These are phyloP conservation scores for Phaeomoniella chlamydospora DNA, from an alignment of 2,329 filamentous ascomycete genomes.

Conservation along the genomic window DNA sequence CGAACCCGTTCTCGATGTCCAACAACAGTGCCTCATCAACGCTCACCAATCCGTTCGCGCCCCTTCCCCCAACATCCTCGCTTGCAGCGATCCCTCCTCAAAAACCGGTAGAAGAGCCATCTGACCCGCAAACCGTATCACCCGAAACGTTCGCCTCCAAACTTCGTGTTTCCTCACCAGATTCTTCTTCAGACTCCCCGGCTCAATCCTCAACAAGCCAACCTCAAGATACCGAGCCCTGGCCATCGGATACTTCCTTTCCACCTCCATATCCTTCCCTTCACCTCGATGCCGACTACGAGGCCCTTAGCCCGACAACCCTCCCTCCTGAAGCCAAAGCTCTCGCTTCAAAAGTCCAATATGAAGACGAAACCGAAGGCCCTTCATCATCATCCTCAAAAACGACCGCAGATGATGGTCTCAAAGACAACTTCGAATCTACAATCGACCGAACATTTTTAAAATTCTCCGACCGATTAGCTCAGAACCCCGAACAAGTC, in stretches of 20 bases:
- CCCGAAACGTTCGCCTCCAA: slow-evolving; percentile 66
- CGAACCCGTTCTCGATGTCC: slow-evolving; percentile 42
- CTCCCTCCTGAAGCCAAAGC: slow-evolving; percentile 32
- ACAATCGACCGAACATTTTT: slow-evolving; percentile 63
- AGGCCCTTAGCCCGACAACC: slow-evolving; percentile 53
- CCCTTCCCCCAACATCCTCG: slow-evolving; percentile 23
- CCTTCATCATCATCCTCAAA: slow-evolving; percentile 24
- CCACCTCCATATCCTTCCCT: slow-evolving; percentile 60
- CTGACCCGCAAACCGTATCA: slow-evolving; percentile 42
- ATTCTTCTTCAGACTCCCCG: no score
- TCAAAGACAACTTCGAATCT: slow-evolving; percentile 62
- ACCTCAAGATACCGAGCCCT: slow-evolving; percentile 41
- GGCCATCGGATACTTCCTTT: slow-evolving; percentile 54
- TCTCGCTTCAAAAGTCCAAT: slow-evolving; percentile 24
- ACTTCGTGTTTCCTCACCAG: slow-evolving; percentile 35
- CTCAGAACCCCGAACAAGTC: slow-evolving; percentile 70
- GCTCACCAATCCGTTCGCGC: slow-evolving; percentile 46
- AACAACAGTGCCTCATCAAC: slow-evolving; percentile 19
- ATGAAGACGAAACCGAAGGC: slow-evolving; percentile 21
- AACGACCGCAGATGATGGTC: slow-evolving; percentile 17
- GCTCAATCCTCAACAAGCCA: slow-evolving; percentile 3
- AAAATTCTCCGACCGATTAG: slow-evolving; percentile 62
- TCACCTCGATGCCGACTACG: slow-evolving; percentile 84
- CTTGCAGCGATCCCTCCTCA: slow-evolving; percentile 29
- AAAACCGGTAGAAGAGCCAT: slow-evolving; percentile 15